Conservation (phyloP, 805 yeast genomes). For the Yarrowia osloensis region DNA sequence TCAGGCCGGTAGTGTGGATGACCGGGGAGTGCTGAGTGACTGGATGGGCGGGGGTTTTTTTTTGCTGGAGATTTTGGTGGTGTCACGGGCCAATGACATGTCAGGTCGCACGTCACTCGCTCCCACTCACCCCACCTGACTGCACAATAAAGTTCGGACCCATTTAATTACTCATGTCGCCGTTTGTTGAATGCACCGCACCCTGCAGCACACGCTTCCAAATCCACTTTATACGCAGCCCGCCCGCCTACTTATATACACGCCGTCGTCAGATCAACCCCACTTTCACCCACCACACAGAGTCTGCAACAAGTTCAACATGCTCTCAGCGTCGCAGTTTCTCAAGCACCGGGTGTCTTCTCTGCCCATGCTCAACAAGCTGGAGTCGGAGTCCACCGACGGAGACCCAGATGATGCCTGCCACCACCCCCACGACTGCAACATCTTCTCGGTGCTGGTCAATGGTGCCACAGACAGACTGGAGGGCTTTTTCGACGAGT, state of each 20-base stretch:
- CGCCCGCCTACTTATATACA: not conserved
- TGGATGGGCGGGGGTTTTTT: too few species aligned
- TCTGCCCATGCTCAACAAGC: not conserved
- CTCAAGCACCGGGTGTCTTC: constrained; percentile 14
- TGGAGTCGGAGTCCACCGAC: not conserved
- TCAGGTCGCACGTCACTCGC: not conserved
- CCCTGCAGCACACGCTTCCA: not conserved
- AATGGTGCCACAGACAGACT: not conserved
- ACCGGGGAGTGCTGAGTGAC: too few species aligned
- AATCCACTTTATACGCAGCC: not conserved
- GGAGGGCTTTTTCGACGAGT: constrained; percentile 1
- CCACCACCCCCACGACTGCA: not conserved
- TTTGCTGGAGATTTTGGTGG: too few species aligned
- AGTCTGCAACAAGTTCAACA: not conserved
- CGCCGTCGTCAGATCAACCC: not conserved
- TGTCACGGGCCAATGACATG: not conserved
- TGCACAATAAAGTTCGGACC: not conserved
- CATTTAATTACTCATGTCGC: not conserved
- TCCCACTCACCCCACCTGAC: not conserved
- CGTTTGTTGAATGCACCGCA: not conserved
- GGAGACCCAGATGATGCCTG: constrained; percentile 7
- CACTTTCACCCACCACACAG: not conserved
- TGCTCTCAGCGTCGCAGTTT: constrained; percentile 24
- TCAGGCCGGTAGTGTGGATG: too few species aligned
- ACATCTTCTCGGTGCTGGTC: constrained; percentile 16